Evolutionary conservation across 805 yeast genomes (phyloP), one percentile per base, ranked within the genome.

Genomic region (Brettanomyces bruxellensis): DNA sequence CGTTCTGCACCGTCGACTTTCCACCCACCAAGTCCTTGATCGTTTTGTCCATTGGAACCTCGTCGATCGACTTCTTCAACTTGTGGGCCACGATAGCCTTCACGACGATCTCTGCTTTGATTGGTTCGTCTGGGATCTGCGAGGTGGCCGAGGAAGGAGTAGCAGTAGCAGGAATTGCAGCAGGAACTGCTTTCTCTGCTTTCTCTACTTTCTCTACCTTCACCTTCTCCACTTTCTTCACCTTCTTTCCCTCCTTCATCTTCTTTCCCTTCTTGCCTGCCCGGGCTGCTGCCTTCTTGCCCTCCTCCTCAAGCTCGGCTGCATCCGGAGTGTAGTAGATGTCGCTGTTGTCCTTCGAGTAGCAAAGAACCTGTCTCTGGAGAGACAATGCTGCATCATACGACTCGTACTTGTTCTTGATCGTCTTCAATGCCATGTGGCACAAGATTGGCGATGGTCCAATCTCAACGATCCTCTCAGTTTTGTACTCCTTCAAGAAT

Each of bases 391-490:
- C 99, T 48, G 98, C 98, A 66, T 93, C 99, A 65, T 89, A 93
- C 38, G 96, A 85, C 70, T 93, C 98, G 69, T 90, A 95, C 69
- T 89, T 93, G 65, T 95, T 86, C 73, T 81, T 82, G 60, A 93
- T 80, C 51, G 99, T 93, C 73, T 98, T 83, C 57, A 86, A 80
- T 53, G 99, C 98, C 99, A 93, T 93, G 55, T 98, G 98, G 38
- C 97, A 93, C 65, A 93, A 76, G 40, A 99, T 93, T 50, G 99
- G 98, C 43, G 98, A 89, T 51, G 99, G 99, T 47, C 99, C 99
- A 54, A 93, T 87, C 70, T 93, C 99, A 55, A 93, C 96, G 51
- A 93, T 91, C 63, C 99, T 80, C 72, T 95, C 99, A 51, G 97
- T 85, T 70, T 91, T 89, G 78, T 80, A 84, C 58, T 89, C 93